phyloP scores from a whole-genome alignment of 805 yeast species.

The Clavispora vitiphila region DNA sequence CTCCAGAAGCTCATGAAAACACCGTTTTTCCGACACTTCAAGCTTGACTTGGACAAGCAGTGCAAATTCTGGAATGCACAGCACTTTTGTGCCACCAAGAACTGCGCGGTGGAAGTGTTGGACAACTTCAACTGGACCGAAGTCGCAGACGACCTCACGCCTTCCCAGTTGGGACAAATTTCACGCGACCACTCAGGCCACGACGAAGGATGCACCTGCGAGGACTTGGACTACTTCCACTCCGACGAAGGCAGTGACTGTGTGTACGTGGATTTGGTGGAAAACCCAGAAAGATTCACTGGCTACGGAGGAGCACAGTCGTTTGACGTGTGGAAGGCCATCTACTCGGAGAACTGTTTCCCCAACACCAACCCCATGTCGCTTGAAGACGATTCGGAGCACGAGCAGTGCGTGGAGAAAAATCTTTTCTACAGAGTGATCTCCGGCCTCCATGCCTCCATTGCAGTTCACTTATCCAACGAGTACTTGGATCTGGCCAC shows the following conservation, averaged over 20 bases:
- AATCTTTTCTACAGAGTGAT: conserved; percentile 80
- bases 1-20: conserved; percentile 57
- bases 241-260: conserved; percentile 61
- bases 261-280: conserved; percentile 78
- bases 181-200: conserved; percentile 18
- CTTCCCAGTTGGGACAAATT: conserved; percentile 58
- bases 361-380: conserved; percentile 42
- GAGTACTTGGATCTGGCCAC: conserved; percentile 62
- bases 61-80: conserved; percentile 85
- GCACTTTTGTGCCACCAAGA: conserved; percentile 80
- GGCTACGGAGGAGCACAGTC: conserved; percentile 95
- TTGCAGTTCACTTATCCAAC: conserved; percentile 86
- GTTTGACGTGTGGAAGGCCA: conserved; percentile 86
- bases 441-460: conserved; percentile 93
- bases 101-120: conserved; percentile 81
- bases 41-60: conserved; percentile 72
- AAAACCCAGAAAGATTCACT: conserved; percentile 93
- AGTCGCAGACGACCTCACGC: conserved; percentile 57
- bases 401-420: conserved; percentile 71
- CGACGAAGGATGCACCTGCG: conserved; percentile 21
- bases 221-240: conserved; percentile 65
- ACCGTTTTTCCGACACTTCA: conserved; percentile 84
- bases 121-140: conserved; percentile 70
- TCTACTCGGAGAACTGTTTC: conserved; percentile 89
- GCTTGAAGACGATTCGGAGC: conserved; percentile 26